Base-by-base conservation (phyloP, 805 yeast genomes). In the Suhomyces sp. region DNA sequence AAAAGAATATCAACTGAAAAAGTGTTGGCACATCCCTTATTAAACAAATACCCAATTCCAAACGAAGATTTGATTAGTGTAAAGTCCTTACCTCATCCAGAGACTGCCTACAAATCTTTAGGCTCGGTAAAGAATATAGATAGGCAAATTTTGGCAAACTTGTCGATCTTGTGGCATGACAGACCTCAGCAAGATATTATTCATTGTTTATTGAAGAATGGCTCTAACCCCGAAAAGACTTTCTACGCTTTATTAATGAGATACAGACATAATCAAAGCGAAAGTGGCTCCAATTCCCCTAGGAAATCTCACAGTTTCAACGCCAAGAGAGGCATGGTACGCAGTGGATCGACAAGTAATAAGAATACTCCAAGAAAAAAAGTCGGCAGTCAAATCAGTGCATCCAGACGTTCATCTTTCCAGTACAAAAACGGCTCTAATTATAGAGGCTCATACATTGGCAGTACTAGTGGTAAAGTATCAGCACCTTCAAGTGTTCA, bases 1-100 rank as follows among this genome's bases (percentile, higher is more conserved):
- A 77, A 81, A 57, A 80, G 97, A 71, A 80, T 89, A 33, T 75
- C 82, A 45, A 89, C 94, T 5, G 80, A 79, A 21, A 79, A 80
- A 47, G 86, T 91, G 20, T 71, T 88, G 45, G 61, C 67, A 39
- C 89, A 85, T 67, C 82, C 83, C 9, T 73, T 85, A 51, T 63
- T 83, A 49, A 58, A 55, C 46, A 81, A 81, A 63, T 81, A 81
- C 58, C 83, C 83, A 6, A 73, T 73, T 49, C 72, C 76, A 9
- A 69, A 72, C 52, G 75, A 75, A 59, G 80, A 76, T 58, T 70
- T 75, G 51, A 77, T 63, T 55, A 71, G 65, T 71, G 77, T 72
- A 31, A 71, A 68, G 52, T 71, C 76, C 40, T 72, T 82, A 54
- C 86, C 86, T 2, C 81, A 81, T 55, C 84, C 84, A 6, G 75